phyloP scores from a whole-genome alignment of 1,284 basidiomycete species.

The Puccinia brachypodii region DNA sequence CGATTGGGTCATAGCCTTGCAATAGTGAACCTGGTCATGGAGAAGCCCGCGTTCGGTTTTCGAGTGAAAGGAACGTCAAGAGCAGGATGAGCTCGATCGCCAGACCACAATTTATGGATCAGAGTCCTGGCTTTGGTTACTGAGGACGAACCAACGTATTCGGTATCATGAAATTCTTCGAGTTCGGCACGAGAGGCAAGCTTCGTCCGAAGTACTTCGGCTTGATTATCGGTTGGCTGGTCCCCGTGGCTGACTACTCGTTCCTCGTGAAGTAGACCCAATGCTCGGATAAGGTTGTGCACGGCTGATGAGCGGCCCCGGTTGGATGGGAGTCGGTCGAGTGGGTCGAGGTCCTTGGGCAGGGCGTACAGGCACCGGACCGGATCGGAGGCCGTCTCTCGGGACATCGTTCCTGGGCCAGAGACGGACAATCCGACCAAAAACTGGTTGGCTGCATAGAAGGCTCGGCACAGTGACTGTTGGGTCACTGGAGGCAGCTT shows the following conservation, averaged over 20 bases:
- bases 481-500: too few relatives aligned
- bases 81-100: neutral
- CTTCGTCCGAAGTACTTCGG: constrained; percentile 52
- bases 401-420: too few relatives aligned
- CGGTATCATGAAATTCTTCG: constrained; percentile 34
- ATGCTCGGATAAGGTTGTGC: constrained; percentile 68
- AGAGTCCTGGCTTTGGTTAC: neutral
- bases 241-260: constrained; percentile 51
- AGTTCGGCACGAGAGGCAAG: constrained; percentile 27
- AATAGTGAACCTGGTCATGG: neutral
- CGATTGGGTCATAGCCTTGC: neutral
- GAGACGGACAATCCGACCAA: too few relatives aligned
- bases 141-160: constrained; percentile 35
- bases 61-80: neutral
- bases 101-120: neutral
- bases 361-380: constrained; percentile 30
- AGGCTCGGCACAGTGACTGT: too few relatives aligned
- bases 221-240: constrained; percentile 55
- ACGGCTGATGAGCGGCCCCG: constrained; percentile 74
- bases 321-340: constrained; percentile 75
- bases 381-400: too few relatives aligned
- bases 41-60: neutral
- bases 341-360: constrained; percentile 60
- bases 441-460: too few relatives aligned
- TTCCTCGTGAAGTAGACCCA: constrained; percentile 62